These are phyloP conservation scores for Komagataella ulmi DNA, from an alignment of 805 yeast genomes.

Conservation along the genomic window DNA sequence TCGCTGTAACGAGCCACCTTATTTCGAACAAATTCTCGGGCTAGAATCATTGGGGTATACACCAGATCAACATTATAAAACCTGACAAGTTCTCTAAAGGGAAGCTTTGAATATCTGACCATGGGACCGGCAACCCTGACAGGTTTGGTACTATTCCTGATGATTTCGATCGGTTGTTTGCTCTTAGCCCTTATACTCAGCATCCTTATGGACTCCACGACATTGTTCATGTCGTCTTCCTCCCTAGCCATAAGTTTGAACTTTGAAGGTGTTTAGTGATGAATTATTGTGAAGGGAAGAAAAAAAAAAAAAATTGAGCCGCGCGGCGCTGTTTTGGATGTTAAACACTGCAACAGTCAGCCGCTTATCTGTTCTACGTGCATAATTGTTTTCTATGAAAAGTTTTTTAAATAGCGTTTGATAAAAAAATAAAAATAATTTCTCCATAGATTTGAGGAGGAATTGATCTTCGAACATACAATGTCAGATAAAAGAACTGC, in stretches of 20 bases:
- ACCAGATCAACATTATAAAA: constrained; percentile 70
- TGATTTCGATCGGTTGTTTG: not conserved
- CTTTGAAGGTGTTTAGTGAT: not conserved
- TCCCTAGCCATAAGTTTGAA: not conserved
- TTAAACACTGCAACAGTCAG: not conserved
- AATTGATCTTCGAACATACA: not conserved
- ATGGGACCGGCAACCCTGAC: constrained; percentile 81
- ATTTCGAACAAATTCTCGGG: constrained; percentile 87
- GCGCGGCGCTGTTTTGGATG: not conserved
- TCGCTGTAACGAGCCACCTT: constrained; percentile 71
- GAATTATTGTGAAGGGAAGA: too few relatives aligned
- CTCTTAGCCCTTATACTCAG: not conserved
- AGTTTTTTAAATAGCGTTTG: not conserved
- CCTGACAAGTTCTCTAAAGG: constrained; percentile 72
- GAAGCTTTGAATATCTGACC: constrained; percentile 93
- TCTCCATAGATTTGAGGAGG: constrained; percentile 1
- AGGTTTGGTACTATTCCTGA: constrained; percentile 20
- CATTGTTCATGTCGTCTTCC: not conserved
- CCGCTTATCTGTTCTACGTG: not conserved
- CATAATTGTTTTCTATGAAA: not conserved
- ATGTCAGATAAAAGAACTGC: constrained; percentile 3
- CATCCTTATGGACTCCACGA: not conserved
- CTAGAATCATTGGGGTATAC: constrained; percentile 93
- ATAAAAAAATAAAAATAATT: constrained; percentile 2
- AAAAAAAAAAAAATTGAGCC: not conserved